Conservation (phyloP, 768 basidiomycete species). For the Lactifluus rugatus region DNA sequence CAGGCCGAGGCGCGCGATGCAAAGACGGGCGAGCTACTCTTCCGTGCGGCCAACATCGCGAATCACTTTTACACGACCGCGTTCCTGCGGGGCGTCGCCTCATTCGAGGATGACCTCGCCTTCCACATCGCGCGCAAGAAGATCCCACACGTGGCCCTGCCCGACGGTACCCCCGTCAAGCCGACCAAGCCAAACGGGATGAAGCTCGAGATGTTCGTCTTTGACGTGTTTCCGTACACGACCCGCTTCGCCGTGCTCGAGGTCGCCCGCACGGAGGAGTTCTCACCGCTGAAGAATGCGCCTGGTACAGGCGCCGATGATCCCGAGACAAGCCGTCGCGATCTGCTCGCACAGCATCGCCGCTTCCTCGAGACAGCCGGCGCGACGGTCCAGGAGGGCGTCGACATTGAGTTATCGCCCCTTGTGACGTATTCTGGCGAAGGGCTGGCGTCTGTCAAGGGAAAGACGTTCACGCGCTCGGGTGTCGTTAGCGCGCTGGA, state of each 20-base stretch:
- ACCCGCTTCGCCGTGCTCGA: constrained; percentile 78
- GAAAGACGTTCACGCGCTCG: constrained; percentile 67
- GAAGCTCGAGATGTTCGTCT: constrained; percentile 98
- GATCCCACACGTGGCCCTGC: constrained; percentile 73
- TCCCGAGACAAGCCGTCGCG: constrained; percentile 81
- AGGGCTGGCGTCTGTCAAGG: constrained; percentile 69
- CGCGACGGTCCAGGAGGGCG: constrained; percentile 56
- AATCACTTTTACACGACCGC: constrained; percentile 95
- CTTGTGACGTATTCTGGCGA: constrained; percentile 87
- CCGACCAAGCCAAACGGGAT: constrained; percentile 92
- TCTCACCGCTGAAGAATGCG: constrained; percentile 96
- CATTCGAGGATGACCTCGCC: constrained; percentile 80
- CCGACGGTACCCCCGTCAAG: constrained; percentile 60
- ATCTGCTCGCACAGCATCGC: constrained; percentile 80
- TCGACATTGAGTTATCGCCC: constrained; percentile 88
- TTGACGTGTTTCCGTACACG: constrained; percentile 96
- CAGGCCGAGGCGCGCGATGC: constrained; percentile 71
- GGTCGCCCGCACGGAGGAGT: constrained; percentile 81
- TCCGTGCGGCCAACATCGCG: constrained; percentile 94
- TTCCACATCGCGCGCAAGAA: constrained; percentile 99
- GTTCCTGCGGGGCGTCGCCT: constrained; percentile 69
- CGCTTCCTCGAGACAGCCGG: constrained; percentile 78
- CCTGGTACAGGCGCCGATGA: constrained; percentile 87
- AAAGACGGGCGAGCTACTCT: constrained; percentile 65
- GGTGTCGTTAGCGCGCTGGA: constrained; percentile 57